These are phyloP conservation scores for Claviceps spartinae DNA, from an alignment of 2,329 filamentous ascomycete genomes.

Conservation along the genomic window DNA sequence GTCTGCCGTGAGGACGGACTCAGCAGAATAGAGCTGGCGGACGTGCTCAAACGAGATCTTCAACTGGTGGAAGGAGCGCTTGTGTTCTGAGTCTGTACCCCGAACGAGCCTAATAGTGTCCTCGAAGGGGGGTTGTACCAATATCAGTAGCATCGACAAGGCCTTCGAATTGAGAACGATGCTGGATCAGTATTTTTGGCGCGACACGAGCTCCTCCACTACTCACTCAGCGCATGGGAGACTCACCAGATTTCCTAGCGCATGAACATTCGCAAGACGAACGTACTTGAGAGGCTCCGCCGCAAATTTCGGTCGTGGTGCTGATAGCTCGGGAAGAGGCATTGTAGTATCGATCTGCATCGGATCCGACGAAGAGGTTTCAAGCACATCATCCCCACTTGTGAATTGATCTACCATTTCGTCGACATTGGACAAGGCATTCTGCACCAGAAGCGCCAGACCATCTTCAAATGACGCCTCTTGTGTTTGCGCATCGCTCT, in stretches of 20 bases:
- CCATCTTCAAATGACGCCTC: slow-evolving; percentile 22
- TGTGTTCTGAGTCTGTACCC: slow-evolving; percentile 20
- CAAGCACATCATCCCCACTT: slow-evolving; percentile 11
- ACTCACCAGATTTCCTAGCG: slow-evolving; percentile 29
- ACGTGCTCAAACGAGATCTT: slow-evolving; percentile 20
- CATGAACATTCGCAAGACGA: slow-evolving; percentile 23
- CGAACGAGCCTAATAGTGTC: slow-evolving; percentile 21
- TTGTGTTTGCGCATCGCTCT: slow-evolving; percentile 16
- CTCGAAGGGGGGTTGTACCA: slow-evolving; percentile 24
- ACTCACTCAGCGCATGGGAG: background rate
- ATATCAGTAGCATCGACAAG: slow-evolving; percentile 24
- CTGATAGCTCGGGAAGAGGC: slow-evolving; percentile 16
- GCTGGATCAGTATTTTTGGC: background rate
- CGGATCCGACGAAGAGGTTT: slow-evolving; percentile 14
- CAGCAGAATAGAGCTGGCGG: slow-evolving; percentile 20
- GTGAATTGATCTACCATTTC: slow-evolving; percentile 23
- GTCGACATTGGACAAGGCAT: slow-evolving; percentile 26
- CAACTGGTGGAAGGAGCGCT: slow-evolving; percentile 18
- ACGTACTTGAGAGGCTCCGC: slow-evolving; percentile 25
- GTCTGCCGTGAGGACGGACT: slow-evolving; percentile 19
- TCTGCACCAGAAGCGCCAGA: slow-evolving; percentile 25
- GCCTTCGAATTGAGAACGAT: slow-evolving; percentile 14
- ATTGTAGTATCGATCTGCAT: slow-evolving; percentile 21
- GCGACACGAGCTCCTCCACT: background rate
- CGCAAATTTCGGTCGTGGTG: slow-evolving; percentile 18